These are phyloP conservation scores for Diaporthe humulicola DNA, from an alignment of 2,329 filamentous ascomycete genomes.

Conservation along the genomic window DNA sequence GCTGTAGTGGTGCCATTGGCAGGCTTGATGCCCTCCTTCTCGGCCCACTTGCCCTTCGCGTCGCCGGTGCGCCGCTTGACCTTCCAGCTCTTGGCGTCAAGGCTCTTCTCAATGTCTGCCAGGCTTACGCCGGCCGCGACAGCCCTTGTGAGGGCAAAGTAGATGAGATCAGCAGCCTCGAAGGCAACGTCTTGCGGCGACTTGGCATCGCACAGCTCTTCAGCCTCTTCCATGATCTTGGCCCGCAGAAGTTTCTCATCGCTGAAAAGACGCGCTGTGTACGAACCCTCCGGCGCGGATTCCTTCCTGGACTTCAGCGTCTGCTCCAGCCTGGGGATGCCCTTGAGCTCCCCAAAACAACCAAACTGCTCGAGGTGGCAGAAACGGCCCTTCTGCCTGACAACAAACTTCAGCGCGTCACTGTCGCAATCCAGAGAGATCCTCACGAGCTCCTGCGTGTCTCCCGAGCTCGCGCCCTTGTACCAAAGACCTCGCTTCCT, in stretches of 20 bases:
- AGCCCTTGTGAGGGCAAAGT: slow-evolving; percentile 94
- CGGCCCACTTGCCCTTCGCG: slow-evolving; percentile 92
- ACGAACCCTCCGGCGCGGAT: slow-evolving; percentile 89
- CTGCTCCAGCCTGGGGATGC: slow-evolving; percentile 87
- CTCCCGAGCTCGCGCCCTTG: slow-evolving; percentile 94
- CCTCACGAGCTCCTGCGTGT: slow-evolving; percentile 89
- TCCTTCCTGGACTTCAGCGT: slow-evolving; percentile 85
- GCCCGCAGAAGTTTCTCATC: slow-evolving; percentile 90
- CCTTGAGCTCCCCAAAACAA: slow-evolving; percentile 89
- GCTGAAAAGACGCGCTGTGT: slow-evolving; percentile 92
- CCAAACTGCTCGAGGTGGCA: slow-evolving; percentile 93
- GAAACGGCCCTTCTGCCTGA: slow-evolving; percentile 91
- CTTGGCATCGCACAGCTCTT: slow-evolving; percentile 91
- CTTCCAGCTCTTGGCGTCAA: slow-evolving; percentile 95
- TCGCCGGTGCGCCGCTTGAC: slow-evolving; percentile 94
- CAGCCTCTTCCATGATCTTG: slow-evolving; percentile 98
- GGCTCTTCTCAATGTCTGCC: slow-evolving; percentile 89
- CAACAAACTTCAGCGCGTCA: slow-evolving; percentile 91
- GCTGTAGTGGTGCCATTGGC: slow-evolving; percentile 52
- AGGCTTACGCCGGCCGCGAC: slow-evolving; percentile 86
- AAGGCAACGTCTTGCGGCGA: slow-evolving; percentile 89
- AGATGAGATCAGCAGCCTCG: slow-evolving; percentile 94
- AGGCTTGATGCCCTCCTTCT: slow-evolving; percentile 79
- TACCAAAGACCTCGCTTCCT: slow-evolving; percentile 96
- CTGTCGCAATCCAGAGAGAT: slow-evolving; percentile 93